These are phyloP conservation scores for Quercus suber DNA, from an alignment of 306 rosid species.

Conservation along the genomic window DNA sequence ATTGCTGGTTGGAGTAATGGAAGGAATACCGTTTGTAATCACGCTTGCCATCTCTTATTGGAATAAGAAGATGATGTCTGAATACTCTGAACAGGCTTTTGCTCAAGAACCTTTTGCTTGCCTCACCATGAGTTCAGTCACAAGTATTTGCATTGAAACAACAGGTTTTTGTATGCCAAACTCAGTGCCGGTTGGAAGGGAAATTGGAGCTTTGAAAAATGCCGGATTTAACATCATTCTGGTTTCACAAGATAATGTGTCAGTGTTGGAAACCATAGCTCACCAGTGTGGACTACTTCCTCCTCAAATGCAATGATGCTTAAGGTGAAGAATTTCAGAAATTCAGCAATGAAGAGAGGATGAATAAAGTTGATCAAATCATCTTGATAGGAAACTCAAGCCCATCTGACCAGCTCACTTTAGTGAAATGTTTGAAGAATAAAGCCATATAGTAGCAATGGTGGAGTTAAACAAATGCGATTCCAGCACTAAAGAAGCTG, in stretches of 20 bases:
- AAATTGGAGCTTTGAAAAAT: neutral
- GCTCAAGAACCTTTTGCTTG: neutral
- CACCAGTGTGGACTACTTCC: no score
- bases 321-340: constrained; percentile 5
- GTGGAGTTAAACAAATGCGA: constrained; percentile 12
- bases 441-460: neutral
- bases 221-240: constrained; percentile 3
- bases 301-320: neutral
- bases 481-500: constrained; percentile 24
- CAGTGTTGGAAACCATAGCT: neutral
- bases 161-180: neutral
- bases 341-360: constrained; percentile 3
- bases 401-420: constrained; percentile 6
- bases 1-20: constrained; percentile 17
- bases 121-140: constrained; percentile 10
- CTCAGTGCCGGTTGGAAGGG: neutral
- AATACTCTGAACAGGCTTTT: neutral
- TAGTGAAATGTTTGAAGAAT: constrained; percentile 1
- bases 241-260: neutral
- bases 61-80: neutral
- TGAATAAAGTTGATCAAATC: constrained; percentile 15
- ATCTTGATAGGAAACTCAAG: neutral
- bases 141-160: neutral
- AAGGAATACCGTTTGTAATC: constrained; percentile 8
- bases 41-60: neutral